A percentile compares a stretch with the other conserved stretches of the same genome.
These are phyloP conservation scores for Gremmenia infestans DNA, from an alignment of 2,329 filamentous ascomycete species.

Conservation along the genomic window DNA sequence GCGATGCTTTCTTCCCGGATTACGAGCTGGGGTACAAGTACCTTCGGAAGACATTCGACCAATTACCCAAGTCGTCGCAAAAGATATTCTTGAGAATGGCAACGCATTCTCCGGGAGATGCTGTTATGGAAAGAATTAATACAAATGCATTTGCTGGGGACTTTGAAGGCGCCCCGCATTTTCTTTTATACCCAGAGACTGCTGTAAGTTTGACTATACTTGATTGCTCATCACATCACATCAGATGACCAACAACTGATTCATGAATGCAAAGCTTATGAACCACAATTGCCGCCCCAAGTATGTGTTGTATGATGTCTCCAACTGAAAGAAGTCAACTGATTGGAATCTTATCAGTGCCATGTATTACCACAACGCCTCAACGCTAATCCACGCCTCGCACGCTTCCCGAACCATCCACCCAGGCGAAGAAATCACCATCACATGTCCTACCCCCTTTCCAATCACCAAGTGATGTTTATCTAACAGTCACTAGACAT, in stretches of 20 bases:
- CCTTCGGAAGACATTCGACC: slow-evolving; percentile 22
- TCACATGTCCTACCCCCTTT: slow-evolving; percentile 29
- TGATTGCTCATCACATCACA: no score
- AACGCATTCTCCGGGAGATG: slow-evolving; percentile 18
- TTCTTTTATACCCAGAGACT: slow-evolving; percentile 27
- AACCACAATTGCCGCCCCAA: slow-evolving; percentile 42
- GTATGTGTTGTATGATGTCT: slow-evolving; percentile 18
- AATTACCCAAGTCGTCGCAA: slow-evolving; percentile 18
- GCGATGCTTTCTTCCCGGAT: slow-evolving; percentile 23
- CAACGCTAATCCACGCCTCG: slow-evolving; percentile 34
- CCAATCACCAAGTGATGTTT: not conserved
- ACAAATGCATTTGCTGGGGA: slow-evolving; percentile 27
- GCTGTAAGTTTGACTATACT: slow-evolving; percentile 15
- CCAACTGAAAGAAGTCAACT: not conserved
- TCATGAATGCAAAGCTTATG: slow-evolving; percentile 21
- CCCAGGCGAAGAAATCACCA: slow-evolving; percentile 38
- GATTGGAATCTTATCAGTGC: slow-evolving; percentile 12
- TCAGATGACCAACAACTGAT: no score
- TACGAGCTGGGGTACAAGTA: slow-evolving; percentile 20
- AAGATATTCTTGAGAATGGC: slow-evolving; percentile 20
- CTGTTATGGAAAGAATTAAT: slow-evolving; percentile 27
- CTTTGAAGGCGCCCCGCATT: slow-evolving; percentile 23
- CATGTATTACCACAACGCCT: slow-evolving; percentile 35
- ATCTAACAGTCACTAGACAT: slow-evolving; percentile 14
- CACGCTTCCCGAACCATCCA: slow-evolving; percentile 35